Conservation (phyloP, 2,329 filamentous ascomycete genomes). For the Thermomyces lanuginosus region DNA sequence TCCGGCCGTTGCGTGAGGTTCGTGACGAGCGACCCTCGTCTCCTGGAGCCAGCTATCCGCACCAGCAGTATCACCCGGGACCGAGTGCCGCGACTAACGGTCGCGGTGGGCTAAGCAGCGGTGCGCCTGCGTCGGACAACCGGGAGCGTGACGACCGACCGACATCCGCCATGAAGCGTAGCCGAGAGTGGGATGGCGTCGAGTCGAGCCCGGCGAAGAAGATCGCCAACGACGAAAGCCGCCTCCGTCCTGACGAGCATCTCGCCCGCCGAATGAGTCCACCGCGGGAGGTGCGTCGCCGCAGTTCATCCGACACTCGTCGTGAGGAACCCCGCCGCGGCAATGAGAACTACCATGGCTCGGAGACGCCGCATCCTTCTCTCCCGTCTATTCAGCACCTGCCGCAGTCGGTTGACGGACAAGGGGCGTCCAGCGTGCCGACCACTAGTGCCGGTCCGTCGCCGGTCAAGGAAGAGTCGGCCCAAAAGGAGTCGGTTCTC, state of each 20-base stretch:
- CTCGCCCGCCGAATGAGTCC: constrained; percentile 57
- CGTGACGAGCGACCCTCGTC: constrained; percentile 66
- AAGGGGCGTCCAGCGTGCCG: constrained; percentile 29
- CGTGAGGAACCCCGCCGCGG: constrained; percentile 54
- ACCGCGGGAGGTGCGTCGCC: constrained; percentile 51
- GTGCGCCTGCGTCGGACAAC: constrained; percentile 54
- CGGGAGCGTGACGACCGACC: constrained; percentile 56
- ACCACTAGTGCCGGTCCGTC: constrained; percentile 25
- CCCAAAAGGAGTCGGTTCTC: constrained; percentile 33
- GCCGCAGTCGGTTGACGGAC: constrained; percentile 29
- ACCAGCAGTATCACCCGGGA: constrained; percentile 65
- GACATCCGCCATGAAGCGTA: constrained; percentile 63
- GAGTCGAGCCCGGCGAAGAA: constrained; percentile 58
- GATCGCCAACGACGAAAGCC: constrained; percentile 70
- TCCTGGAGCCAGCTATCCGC: constrained; percentile 71
- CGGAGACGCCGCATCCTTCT: constrained; percentile 67
- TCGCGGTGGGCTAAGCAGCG: constrained; percentile 47
- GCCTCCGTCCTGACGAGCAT: constrained; percentile 72
- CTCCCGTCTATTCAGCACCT: constrained; percentile 36
- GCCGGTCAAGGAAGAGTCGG: constrained; percentile 42
- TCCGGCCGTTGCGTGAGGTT: constrained; percentile 58
- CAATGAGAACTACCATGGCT: constrained; percentile 74
- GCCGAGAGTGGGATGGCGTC: constrained; percentile 75
- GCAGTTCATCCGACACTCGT: constrained; percentile 58
- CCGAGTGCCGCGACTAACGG: constrained; percentile 34